Conservation (phyloP, 257 asterid species). For the Solanum arcanum region DNA sequence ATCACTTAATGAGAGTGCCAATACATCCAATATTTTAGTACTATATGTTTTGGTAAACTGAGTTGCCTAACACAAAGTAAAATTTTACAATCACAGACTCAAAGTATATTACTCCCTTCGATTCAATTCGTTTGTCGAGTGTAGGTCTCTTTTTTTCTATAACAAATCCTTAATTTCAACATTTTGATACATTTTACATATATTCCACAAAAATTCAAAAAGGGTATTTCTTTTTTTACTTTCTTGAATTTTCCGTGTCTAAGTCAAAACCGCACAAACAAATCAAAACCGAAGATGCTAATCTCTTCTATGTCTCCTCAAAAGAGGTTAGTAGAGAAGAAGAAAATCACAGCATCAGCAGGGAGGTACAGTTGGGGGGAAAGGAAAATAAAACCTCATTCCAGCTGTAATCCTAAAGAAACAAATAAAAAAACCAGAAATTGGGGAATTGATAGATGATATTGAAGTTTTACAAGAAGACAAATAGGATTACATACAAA, state of each 20-base stretch:
- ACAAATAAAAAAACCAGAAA: neutral
- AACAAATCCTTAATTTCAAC: neutral
- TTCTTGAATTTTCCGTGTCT: neutral
- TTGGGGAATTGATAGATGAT: neutral
- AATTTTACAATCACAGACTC: neutral
- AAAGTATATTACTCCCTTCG: neutral
- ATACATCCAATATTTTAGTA: neutral
- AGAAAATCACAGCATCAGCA: neutral
- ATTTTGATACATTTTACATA: neutral
- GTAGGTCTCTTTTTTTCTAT: too few relatives aligned
- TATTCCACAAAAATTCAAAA: neutral
- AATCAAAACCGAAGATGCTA: neutral
- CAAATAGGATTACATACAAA: neutral
- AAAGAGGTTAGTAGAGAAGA: neutral
- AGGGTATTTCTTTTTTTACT: neutral
- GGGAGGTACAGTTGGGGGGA: neutral
- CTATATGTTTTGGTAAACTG: neutral
- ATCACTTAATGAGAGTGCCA: conserved; percentile 12
- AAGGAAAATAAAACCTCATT: neutral
- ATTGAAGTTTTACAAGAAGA: neutral
- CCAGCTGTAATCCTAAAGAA: neutral
- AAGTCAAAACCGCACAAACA: neutral
- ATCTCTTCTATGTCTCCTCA: neutral
- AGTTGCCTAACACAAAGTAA: neutral
- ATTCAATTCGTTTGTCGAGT: neutral